phyloP scores from a whole-genome alignment of 2,329 filamentous ascomycete species.

The Nigrograna mackinnonii region DNA sequence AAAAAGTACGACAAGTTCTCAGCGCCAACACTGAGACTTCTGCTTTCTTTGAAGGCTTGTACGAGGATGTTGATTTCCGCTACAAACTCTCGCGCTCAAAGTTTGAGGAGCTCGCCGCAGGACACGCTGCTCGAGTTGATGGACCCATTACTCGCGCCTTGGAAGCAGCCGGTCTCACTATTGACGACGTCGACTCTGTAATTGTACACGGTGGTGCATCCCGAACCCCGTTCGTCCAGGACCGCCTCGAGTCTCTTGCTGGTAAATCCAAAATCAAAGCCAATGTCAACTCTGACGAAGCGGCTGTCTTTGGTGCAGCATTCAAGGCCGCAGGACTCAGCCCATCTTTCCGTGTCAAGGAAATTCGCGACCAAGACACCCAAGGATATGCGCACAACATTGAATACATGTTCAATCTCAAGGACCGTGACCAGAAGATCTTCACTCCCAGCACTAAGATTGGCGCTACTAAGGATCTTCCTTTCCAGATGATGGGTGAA shows the following conservation, averaged over 20 bases:
- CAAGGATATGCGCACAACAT: slow-evolving; percentile 74
- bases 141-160: slow-evolving; percentile 75
- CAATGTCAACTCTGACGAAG: slow-evolving; percentile 96
- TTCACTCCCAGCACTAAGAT: slow-evolving; percentile 78
- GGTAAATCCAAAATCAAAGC: slow-evolving; percentile 81
- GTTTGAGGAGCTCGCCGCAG: slow-evolving; percentile 78
- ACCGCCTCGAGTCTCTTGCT: slow-evolving; percentile 75
- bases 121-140: slow-evolving; percentile 69
- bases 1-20: slow-evolving; percentile 82
- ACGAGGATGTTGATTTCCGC: slow-evolving; percentile 90
- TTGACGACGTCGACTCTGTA: slow-evolving; percentile 81
- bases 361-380: slow-evolving; percentile 82
- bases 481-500: slow-evolving; percentile 80
- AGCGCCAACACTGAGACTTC: slow-evolving; percentile 88
- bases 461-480: slow-evolving; percentile 80
- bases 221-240: slow-evolving; percentile 93
- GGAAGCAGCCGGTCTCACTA: slow-evolving; percentile 69
- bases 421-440: slow-evolving; percentile 77
- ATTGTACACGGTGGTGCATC: slow-evolving; percentile 92
- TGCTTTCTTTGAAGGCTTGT: slow-evolving; percentile 83
- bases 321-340: slow-evolving; percentile 93
- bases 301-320: slow-evolving; percentile 91
- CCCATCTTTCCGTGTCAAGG: slow-evolving; percentile 96
- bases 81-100: slow-evolving; percentile 81
- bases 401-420: slow-evolving; percentile 71